Percentiles rank a stretch among this genome's conserved stretches.
phyloP scores from a whole-genome alignment of 306 rosid species.

The Begonia loranthoides region DNA sequence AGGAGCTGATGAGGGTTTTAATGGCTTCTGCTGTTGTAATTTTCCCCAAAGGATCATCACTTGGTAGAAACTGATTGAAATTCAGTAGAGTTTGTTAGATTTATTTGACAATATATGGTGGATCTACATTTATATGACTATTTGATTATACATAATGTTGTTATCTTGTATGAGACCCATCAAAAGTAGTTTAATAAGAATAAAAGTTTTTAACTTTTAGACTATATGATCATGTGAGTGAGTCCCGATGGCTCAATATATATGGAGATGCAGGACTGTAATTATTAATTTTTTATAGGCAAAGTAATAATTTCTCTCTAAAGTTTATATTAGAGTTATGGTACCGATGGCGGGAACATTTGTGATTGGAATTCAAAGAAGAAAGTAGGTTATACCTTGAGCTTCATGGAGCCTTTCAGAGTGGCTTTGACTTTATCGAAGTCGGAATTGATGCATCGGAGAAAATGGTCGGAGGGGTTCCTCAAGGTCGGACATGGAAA shows the following conservation, averaged over 20 bases:
- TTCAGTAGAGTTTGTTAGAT: neutral
- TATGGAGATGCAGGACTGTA: no score
- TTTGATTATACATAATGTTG: no score
- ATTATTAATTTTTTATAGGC: no score
- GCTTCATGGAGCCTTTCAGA: slow-evolving; percentile 84
- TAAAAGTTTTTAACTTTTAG: no score
- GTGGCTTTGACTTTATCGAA: slow-evolving; percentile 90
- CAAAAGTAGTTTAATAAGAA: no score
- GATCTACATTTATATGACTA: no score
- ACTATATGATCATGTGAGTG: no score
- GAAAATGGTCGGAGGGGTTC: slow-evolving; percentile 97
- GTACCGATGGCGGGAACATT: no score
- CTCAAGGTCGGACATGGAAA: slow-evolving; percentile 98
- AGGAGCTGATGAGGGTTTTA: slow-evolving; percentile 49
- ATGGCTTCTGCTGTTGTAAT: slow-evolving; percentile 76
- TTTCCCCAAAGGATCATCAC: slow-evolving; percentile 84
- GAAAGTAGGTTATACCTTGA: slow-evolving; percentile 35
- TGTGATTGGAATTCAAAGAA: neutral
- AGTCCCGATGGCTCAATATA: no score
- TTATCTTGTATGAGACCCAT: no score
- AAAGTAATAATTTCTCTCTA: no score
- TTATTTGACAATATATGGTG: neutral
- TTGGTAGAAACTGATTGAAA: slow-evolving; percentile 45
- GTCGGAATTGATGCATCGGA: slow-evolving; percentile 83
- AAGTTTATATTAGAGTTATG: no score